A percentile compares a stretch with the other conserved stretches of the same genome.
Evolutionary conservation across 2,329 filamentous ascomycete species (phyloP).

Genomic region (Paracamarosporium sp.): DNA sequence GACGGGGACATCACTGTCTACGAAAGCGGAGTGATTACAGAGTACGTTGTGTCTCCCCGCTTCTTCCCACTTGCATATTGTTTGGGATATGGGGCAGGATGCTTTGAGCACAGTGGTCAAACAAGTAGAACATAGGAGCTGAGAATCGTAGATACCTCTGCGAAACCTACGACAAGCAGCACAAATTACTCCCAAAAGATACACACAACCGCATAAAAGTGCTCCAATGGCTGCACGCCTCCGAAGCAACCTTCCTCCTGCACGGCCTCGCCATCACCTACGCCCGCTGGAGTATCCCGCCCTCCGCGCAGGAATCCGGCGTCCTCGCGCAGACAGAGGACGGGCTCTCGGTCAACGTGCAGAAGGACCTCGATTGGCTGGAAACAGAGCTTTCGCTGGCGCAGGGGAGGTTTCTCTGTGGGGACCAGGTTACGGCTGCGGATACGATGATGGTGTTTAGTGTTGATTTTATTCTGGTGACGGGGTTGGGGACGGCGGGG

Average conservation of each 20-base stretch:
- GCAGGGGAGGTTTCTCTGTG: conserved; percentile 49
- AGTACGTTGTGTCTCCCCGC: too few species aligned
- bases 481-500: conserved; percentile 45
- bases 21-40: conserved; percentile 56
- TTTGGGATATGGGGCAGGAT: too few species aligned
- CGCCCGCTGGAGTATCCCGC: conserved; percentile 51
- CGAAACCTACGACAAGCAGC: conserved; percentile 52
- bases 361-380: conserved; percentile 55
- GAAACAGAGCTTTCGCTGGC: conserved; percentile 50
- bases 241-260: conserved; percentile 56
- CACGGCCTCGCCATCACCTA: conserved; percentile 56
- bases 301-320: conserved; percentile 28
- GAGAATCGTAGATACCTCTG: conserved; percentile 49
- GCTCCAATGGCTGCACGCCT: conserved; percentile 54
- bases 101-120: too few species aligned
- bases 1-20: conserved; percentile 50
- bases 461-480: conserved; percentile 48
- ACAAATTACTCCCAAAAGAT: conserved; percentile 47
- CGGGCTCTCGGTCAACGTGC: conserved; percentile 50
- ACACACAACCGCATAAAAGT: conserved; percentile 43
- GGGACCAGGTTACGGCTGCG: conserved; percentile 51
- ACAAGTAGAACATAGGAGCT: neutral
- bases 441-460: conserved; percentile 57
- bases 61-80: too few species aligned
- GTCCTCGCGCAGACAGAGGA: conserved; percentile 46